A percentile compares a stretch with the other conserved stretches of the same genome.
Conservation (phyloP, 768 basidiomycete species). For the Cystobasidium onofrii region DNA sequence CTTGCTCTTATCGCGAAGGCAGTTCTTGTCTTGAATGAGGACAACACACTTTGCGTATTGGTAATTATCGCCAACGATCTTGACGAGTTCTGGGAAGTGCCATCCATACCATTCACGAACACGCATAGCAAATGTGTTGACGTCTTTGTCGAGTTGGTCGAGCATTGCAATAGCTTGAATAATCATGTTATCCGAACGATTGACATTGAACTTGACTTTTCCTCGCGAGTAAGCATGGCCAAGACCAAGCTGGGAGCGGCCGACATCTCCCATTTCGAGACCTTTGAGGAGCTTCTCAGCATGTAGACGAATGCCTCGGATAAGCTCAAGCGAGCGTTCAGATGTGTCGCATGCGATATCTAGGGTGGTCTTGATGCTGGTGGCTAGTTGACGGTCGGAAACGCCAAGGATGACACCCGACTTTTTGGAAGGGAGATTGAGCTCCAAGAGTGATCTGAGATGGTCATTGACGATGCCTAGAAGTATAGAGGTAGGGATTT, state of each 20-base stretch:
- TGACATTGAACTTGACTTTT: conserved; percentile 96
- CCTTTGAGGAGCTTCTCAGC: conserved; percentile 81
- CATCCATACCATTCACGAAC: conserved; percentile 98
- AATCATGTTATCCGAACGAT: conserved; percentile 78
- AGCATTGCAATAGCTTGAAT: conserved; percentile 97
- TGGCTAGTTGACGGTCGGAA: conserved; percentile 64
- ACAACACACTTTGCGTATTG: conserved; percentile 78
- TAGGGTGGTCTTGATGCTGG: conserved; percentile 65
- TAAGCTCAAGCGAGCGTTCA: conserved; percentile 69
- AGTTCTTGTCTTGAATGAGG: conserved; percentile 83
- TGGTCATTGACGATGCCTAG: conserved; percentile 77
- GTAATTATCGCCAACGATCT: conserved; percentile 85
- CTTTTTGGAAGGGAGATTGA: conserved; percentile 62
- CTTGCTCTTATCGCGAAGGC: conserved; percentile 46
- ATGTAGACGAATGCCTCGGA: conserved; percentile 81
- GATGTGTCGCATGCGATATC: conserved; percentile 70
- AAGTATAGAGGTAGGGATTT: background rate
- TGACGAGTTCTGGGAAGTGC: conserved; percentile 95
- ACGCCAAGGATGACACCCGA: conserved; percentile 67
- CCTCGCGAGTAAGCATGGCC: conserved; percentile 96
- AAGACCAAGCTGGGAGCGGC: conserved; percentile 87
- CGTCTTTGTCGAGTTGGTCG: conserved; percentile 98
- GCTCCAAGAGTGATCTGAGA: conserved; percentile 71
- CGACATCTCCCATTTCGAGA: conserved; percentile 76
- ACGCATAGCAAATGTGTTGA: conserved; percentile 97